Evolutionary conservation across 2,329 filamentous ascomycete species (phyloP), one percentile per base, ranked within the genome.

Genomic region (Claviceps purpurea): DNA sequence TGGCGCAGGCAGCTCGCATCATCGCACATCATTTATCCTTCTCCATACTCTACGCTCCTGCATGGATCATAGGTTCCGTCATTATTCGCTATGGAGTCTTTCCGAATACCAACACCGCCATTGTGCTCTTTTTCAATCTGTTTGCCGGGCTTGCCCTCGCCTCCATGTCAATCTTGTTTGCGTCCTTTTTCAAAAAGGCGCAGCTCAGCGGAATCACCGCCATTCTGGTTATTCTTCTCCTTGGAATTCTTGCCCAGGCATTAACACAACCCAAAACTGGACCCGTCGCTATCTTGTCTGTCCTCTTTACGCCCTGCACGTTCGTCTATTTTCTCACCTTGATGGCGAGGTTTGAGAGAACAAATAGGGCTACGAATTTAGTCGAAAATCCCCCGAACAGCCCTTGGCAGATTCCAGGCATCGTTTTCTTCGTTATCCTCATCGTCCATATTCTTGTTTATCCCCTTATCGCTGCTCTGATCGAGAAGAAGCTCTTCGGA

Each of bases 241-340:
- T 96, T 1, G 89, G 85, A 16, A 86, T 96, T 58, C 72, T 95
- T 22, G 84, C 89, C 0, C 90, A 96, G 66, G 80, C 88, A 16
- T 71, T 87, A 18, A 81, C 77, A 0, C 74, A 73, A 1, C 79
- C 81, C 3, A 72, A 69, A 8, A 86, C 82, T 0, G 81, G 71
- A 1, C 75, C 81, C 1, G 85, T 91, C 3, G 75, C 78, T 5
- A 70, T 87, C 3, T 72, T 95, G 13, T 84, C 84, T 55, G 63
- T 94, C 14, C 66, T 96, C 0, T 96, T 96, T 63, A 79, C 88
- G 0, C 87, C 90, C 0, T 94, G 90, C 73, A 90, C 89, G 60
- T 95, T 89, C 62, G 85, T 91, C 14, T 89, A 84, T 64, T 93
- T 91, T 62, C 75, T 82, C 51, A 81, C 86, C 18, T 78, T 84